A percentile compares a stretch with the other conserved stretches of the same genome.
Conservation (phyloP, 352 stramenopile genomes). For the Phytopythium cucurbitacearum region DNA sequence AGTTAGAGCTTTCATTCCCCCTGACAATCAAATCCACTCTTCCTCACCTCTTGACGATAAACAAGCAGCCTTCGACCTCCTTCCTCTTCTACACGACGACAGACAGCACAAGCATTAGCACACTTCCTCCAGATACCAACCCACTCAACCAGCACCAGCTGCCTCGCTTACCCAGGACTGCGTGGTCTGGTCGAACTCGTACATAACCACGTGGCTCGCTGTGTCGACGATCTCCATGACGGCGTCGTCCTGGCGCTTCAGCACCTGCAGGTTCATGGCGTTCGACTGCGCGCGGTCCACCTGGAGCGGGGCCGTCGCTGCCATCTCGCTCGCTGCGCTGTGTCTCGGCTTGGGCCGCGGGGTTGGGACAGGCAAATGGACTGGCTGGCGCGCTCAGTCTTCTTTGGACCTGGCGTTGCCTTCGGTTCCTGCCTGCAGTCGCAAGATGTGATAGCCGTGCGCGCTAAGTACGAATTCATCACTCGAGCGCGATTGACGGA, state of each 20-base stretch:
- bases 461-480: neutral
- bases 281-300: slow-evolving; percentile 82
- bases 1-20: neutral
- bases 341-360: too few species aligned
- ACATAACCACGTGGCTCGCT: slow-evolving; percentile 83
- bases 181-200: slow-evolving; percentile 81
- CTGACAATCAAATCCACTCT: neutral
- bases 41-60: slow-evolving; percentile 73
- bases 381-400: neutral
- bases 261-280: slow-evolving; percentile 84
- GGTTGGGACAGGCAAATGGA: neutral
- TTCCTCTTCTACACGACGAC: slow-evolving; percentile 66
- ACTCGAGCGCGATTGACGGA: neutral
- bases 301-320: slow-evolving; percentile 31
- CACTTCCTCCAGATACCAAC: neutral
- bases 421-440: too few species aligned
- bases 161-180: slow-evolving; percentile 63
- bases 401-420: too few species aligned
- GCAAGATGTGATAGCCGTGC: too few species aligned
- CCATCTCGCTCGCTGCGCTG: neutral
- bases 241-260: slow-evolving; percentile 78
- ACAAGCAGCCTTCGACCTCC: slow-evolving; percentile 81
- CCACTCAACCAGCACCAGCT: neutral
- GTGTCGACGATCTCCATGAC: slow-evolving; percentile 83
- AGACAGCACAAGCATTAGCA: neutral